phyloP scores from a whole-genome alignment of 2,329 filamentous ascomycete genomes.

The Cryphonectria japonica region DNA sequence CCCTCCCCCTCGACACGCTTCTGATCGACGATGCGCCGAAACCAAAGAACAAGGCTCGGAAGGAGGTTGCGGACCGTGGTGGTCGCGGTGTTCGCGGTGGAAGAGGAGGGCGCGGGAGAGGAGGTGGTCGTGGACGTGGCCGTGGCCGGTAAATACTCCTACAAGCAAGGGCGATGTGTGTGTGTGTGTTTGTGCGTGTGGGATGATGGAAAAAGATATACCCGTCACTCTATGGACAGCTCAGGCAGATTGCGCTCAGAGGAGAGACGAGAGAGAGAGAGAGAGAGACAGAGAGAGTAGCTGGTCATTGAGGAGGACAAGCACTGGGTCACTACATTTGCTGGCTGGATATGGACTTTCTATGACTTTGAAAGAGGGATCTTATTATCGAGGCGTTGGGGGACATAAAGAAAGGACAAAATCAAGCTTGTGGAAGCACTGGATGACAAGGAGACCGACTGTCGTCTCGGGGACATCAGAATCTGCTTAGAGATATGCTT shows the following conservation, averaged over 20 bases:
- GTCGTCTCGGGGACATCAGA: constrained; percentile 4
- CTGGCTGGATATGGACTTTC: constrained; percentile 14
- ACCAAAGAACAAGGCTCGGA: constrained; percentile 99
- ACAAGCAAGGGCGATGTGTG: background rate
- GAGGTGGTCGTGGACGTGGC: constrained; percentile 33
- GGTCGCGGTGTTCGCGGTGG: constrained; percentile 58
- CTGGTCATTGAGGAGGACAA: background rate
- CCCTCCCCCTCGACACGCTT: constrained; percentile 89
- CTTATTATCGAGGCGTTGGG: constrained; percentile 26
- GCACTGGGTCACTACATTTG: constrained; percentile 1
- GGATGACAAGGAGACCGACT: constrained; percentile 2
- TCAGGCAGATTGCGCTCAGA: background rate
- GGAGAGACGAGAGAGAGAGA: constrained; percentile 1
- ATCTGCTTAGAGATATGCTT: constrained; percentile 11
- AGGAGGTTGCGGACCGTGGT: constrained; percentile 70
- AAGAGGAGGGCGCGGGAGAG: constrained; percentile 59
- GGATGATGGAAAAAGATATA: too few relatives aligned
- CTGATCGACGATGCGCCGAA: constrained; percentile 96
- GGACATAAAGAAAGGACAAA: constrained; percentile 14
- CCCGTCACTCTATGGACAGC: background rate
- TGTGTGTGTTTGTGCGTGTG: background rate
- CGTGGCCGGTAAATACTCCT: constrained; percentile 18
- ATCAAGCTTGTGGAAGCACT: constrained; percentile 11
- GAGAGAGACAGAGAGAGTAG: background rate
- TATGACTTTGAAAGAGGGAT: constrained; percentile 6